Percentiles rank a stretch among this genome's conserved stretches.
These are phyloP conservation scores for Dittrichia graveolens DNA, from an alignment of 129 eudicot genomes.

Conservation along the genomic window DNA sequence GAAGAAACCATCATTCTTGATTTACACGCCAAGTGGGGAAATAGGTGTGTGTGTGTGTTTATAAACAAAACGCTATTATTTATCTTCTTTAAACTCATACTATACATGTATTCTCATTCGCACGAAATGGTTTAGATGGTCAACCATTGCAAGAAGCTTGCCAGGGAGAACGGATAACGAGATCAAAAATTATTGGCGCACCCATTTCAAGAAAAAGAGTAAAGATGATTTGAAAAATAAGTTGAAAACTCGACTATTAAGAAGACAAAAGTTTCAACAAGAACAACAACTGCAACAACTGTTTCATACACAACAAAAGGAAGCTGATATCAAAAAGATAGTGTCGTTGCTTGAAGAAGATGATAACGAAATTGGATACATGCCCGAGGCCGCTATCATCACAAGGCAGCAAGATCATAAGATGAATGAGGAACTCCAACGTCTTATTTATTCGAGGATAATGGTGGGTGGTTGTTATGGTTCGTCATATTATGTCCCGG, in stretches of 20 bases:
- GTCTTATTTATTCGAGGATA: conserved; percentile 32
- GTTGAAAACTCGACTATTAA: conserved; percentile 47
- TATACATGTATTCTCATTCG: neutral
- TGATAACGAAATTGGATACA: conserved; percentile 33
- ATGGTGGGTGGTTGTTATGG: conserved; percentile 24
- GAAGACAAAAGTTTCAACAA: conserved; percentile 71
- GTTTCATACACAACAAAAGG: conserved; percentile 37
- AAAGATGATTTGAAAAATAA: conserved; percentile 38
- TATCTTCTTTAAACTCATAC: neutral
- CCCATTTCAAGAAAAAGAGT: conserved; percentile 77
- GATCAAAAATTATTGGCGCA: conserved; percentile 89
- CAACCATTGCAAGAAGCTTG: conserved; percentile 81
- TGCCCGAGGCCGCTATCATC: conserved; percentile 9
- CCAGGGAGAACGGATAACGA: conserved; percentile 90
- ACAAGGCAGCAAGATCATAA: conserved; percentile 40
- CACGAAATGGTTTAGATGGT: conserved; percentile 55
- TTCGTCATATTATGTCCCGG: conserved; percentile 27
- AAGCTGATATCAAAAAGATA: conserved; percentile 41
- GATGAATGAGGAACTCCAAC: conserved; percentile 29
- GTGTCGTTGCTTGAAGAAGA: conserved; percentile 47
- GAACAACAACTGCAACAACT: conserved; percentile 51
- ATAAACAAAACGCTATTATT: neutral
- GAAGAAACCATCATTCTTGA: conserved; percentile 73
- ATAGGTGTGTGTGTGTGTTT: conserved; percentile 46
- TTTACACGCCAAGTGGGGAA: conserved; percentile 91